Evolutionary conservation across 108 stramenopile genomes (phyloP).

Genomic region (Skeletonema potamos): DNA sequence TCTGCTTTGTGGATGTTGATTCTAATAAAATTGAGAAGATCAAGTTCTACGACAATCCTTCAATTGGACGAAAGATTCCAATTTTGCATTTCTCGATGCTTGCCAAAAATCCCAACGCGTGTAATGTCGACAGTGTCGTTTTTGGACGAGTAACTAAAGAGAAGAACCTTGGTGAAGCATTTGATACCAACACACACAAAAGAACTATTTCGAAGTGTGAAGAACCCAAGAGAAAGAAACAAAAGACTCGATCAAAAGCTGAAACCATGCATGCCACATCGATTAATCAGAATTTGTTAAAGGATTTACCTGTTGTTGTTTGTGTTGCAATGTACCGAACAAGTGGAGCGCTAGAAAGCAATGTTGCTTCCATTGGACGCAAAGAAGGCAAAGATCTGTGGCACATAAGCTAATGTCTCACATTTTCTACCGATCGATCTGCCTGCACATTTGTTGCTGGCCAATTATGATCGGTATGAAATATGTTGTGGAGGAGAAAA

Average conservation of each 20-base stretch:
- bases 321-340: slow-evolving; percentile 91
- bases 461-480: too few species aligned
- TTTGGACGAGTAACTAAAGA: slow-evolving; percentile 67
- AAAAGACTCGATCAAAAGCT: neutral
- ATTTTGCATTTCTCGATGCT: slow-evolving; percentile 85
- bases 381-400: slow-evolving; percentile 78
- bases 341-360: slow-evolving; percentile 78
- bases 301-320: slow-evolving; percentile 76
- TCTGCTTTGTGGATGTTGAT: slow-evolving; percentile 87
- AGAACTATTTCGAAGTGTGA: neutral
- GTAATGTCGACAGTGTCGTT: neutral
- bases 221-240: slow-evolving; percentile 1
- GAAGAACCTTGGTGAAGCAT: neutral
- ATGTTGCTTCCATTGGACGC: slow-evolving; percentile 71
- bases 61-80: slow-evolving; percentile 54
- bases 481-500: too few species aligned
- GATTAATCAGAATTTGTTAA: slow-evolving; percentile 22
- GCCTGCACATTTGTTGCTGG: too few species aligned
- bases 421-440: neutral
- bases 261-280: slow-evolving; percentile 10
- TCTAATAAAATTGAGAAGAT: slow-evolving; percentile 71
- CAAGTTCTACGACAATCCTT: slow-evolving; percentile 57
- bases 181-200: neutral
- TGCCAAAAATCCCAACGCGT: slow-evolving; percentile 19
- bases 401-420: slow-evolving; percentile 61